Conservation (phyloP, 805 yeast genomes). For the Priceomyces carsonii region DNA sequence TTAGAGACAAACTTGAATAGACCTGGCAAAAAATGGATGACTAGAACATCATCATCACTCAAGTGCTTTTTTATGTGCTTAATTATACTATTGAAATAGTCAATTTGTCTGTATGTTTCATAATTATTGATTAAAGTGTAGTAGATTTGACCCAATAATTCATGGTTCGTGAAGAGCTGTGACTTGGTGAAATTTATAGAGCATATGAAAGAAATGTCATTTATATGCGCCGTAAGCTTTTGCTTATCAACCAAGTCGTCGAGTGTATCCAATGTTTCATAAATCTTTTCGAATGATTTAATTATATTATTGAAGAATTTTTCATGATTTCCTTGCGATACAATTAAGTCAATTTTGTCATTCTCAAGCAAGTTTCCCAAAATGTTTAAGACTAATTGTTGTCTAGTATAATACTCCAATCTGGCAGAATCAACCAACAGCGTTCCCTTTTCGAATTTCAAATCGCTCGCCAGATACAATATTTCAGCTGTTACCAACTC, state of each 20-base stretch:
- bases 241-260: constrained; percentile 49
- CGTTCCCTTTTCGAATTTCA: constrained; percentile 46
- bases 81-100: constrained; percentile 41
- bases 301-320: constrained; percentile 45
- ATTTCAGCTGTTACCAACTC: constrained; percentile 76
- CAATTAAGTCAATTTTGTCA: constrained; percentile 21
- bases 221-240: constrained; percentile 53
- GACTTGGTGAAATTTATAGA: constrained; percentile 58
- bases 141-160: constrained; percentile 64
- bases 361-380: constrained; percentile 34
- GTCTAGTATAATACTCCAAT: constrained; percentile 65
- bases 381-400: constrained; percentile 72
- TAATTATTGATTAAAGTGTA: constrained; percentile 49
- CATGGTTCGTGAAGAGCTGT: constrained; percentile 67
- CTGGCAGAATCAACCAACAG: constrained; percentile 61
- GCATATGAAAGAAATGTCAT: constrained; percentile 38
- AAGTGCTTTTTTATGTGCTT: constrained; percentile 46
- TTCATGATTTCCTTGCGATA: constrained; percentile 14
- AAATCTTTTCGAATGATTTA: constrained; percentile 57
- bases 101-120: constrained; percentile 26
- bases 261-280: constrained; percentile 53
- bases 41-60: constrained; percentile 61
- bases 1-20: constrained; percentile 47
- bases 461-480: constrained; percentile 47
- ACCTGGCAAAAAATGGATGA: constrained; percentile 65